Evolutionary conservation across 2,329 filamentous ascomycete genomes (phyloP).

Genomic region (Dendrostoma leiphaemia): DNA sequence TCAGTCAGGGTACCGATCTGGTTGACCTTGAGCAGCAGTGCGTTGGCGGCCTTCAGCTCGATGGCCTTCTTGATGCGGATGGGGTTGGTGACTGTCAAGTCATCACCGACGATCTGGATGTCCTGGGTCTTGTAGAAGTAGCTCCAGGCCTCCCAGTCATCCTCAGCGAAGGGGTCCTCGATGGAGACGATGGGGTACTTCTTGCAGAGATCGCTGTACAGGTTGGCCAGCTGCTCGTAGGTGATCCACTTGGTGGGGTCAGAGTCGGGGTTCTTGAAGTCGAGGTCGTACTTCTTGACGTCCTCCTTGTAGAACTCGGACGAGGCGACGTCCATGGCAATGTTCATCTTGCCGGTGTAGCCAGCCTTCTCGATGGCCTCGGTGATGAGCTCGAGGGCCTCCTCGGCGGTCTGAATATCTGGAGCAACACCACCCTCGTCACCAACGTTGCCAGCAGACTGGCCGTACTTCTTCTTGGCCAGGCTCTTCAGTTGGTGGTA

Average conservation of each 20-base stretch:
- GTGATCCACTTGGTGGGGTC: slow-evolving; percentile 97
- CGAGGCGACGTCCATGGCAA: slow-evolving; percentile 98
- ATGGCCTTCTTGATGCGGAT: slow-evolving; percentile 99
- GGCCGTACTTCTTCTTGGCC: slow-evolving; percentile 99
- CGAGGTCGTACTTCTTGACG: slow-evolving; percentile 98
- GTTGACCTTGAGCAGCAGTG: slow-evolving; percentile 99
- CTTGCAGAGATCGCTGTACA: slow-evolving; percentile 82
- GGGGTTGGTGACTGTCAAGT: slow-evolving; percentile 98
- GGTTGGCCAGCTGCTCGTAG: slow-evolving; percentile 91
- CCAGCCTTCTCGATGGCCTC: slow-evolving; percentile 92
- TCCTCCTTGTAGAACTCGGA: slow-evolving; percentile 99
- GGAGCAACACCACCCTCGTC: slow-evolving; percentile 99
- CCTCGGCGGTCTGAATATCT: slow-evolving; percentile 94
- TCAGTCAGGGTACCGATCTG: slow-evolving; percentile 99
- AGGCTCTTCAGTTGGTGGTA: slow-evolving; percentile 97
- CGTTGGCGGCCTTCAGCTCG: slow-evolving; percentile 97
- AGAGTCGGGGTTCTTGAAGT: slow-evolving; percentile 99
- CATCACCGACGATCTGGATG: slow-evolving; percentile 98
- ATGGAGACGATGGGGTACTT: slow-evolving; percentile 99
- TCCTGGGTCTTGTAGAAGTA: slow-evolving; percentile 99
- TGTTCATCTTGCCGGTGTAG: slow-evolving; percentile 94
- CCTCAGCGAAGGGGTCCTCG: slow-evolving; percentile 98
- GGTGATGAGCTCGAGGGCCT: slow-evolving; percentile 90
- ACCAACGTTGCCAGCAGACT: slow-evolving; percentile 97
- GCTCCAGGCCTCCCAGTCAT: slow-evolving; percentile 99